These are phyloP conservation scores for Naganishia onofrii DNA, from an alignment of 768 basidiomycete genomes.

Conservation along the genomic window DNA sequence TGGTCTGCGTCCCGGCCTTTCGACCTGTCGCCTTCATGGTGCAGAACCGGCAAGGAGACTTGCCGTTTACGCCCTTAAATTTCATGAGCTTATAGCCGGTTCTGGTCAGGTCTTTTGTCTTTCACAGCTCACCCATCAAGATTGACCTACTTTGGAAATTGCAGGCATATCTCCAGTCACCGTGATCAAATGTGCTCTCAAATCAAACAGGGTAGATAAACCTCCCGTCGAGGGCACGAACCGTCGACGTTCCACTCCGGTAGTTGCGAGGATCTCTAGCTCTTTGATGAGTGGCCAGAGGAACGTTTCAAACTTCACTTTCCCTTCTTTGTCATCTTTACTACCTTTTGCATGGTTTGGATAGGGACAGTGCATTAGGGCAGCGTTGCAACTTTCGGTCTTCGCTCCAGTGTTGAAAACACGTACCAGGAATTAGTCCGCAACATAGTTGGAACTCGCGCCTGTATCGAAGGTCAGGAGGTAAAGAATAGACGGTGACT, in stretches of 20 bases:
- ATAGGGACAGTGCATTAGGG: background rate
- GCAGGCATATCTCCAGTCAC: constrained; percentile 14
- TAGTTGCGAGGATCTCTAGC: background rate
- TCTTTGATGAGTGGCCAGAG: background rate
- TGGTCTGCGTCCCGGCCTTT: background rate
- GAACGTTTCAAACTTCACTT: constrained; percentile 6
- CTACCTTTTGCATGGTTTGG: background rate
- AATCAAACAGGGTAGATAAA: background rate
- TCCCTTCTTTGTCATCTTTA: background rate
- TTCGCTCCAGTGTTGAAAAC: background rate
- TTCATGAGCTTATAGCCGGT: background rate
- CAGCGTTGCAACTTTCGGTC: background rate
- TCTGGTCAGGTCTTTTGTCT: background rate
- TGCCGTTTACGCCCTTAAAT: background rate
- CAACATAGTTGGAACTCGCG: constrained; percentile 6
- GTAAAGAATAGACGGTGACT: background rate
- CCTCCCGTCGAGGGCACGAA: background rate
- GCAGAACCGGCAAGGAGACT: constrained; percentile 4
- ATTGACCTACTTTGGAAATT: background rate
- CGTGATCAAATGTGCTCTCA: constrained; percentile 3
- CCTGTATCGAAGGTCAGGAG: background rate
- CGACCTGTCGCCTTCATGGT: background rate
- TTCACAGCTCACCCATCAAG: too few relatives aligned
- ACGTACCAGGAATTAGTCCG: constrained; percentile 5
- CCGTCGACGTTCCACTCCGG: constrained; percentile 4